These are phyloP conservation scores for Colletotrichum melonis DNA, from an alignment of 2,329 filamentous ascomycete species.

Conservation along the genomic window DNA sequence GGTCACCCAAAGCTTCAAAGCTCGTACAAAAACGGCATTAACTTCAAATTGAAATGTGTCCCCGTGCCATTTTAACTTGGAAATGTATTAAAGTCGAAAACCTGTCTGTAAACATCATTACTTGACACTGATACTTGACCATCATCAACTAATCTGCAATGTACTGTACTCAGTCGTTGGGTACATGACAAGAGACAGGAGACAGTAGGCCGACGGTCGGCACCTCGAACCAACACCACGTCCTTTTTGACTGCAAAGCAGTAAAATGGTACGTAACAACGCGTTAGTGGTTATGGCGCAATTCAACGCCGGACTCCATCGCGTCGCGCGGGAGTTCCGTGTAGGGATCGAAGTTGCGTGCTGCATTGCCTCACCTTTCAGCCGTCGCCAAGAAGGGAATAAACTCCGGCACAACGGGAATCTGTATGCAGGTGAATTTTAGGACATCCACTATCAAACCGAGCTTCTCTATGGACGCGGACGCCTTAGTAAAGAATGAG, in stretches of 20 bases:
- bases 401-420: not conserved
- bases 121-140: too few relatives aligned
- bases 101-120: too few relatives aligned
- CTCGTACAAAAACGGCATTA: too few relatives aligned
- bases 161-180: too few relatives aligned
- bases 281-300: not conserved
- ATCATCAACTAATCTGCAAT: too few relatives aligned
- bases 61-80: not conserved
- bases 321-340: not conserved
- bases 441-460: not conserved
- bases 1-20: too few relatives aligned
- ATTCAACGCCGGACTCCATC: constrained; percentile 1
- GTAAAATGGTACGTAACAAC: constrained; percentile 6
- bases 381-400: not conserved
- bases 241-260: not conserved
- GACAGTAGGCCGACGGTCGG: not conserved
- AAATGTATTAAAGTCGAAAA: not conserved
- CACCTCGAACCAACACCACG: not conserved
- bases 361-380: not conserved
- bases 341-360: constrained; percentile 11
- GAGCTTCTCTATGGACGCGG: not conserved
- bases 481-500: not conserved
- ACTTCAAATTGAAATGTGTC: too few relatives aligned
- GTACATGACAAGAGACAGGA: too few relatives aligned
- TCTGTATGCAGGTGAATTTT: not conserved